Evolutionary conservation across 1,139 yeast species (phyloP).

Genomic region (Pneumocystis canis): DNA sequence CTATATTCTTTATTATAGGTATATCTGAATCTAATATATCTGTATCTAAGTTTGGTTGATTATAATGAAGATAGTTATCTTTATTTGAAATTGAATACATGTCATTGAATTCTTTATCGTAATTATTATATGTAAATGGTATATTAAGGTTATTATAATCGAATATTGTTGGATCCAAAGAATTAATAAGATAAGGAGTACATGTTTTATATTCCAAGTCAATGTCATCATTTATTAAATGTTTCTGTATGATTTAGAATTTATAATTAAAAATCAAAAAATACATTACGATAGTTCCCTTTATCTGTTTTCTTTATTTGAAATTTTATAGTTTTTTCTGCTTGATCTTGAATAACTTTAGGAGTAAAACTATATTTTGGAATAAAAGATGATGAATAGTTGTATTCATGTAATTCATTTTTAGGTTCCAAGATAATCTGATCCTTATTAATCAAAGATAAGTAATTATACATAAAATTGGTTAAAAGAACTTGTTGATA

Average conservation of each 20-base stretch:
- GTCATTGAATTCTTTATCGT: neutral
- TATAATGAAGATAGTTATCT: neutral
- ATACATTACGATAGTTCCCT: neutral
- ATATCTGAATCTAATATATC: neutral
- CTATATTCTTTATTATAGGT: neutral
- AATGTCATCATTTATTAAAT: neutral
- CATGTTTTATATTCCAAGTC: neutral
- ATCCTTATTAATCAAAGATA: slow-evolving; percentile 78
- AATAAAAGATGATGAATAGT: neutral
- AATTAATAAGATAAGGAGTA: neutral
- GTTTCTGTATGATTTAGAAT: neutral
- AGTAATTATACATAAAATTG: slow-evolving; percentile 93
- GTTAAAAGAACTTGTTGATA: slow-evolving; percentile 84
- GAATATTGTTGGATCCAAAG: neutral
- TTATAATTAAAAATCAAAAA: neutral
- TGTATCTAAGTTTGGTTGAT: neutral
- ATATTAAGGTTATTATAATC: neutral
- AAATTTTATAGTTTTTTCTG: neutral
- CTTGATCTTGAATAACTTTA: neutral
- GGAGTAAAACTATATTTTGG: neutral
- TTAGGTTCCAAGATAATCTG: neutral
- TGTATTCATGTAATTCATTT: neutral
- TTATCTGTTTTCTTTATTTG: neutral
- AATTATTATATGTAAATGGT: neutral
- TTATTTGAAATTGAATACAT: neutral